Evolutionary conservation across 23 red algal species (phyloP), one percentile per base, ranked within the genome.

Genomic region (Gracilariopsis chorda): DNA sequence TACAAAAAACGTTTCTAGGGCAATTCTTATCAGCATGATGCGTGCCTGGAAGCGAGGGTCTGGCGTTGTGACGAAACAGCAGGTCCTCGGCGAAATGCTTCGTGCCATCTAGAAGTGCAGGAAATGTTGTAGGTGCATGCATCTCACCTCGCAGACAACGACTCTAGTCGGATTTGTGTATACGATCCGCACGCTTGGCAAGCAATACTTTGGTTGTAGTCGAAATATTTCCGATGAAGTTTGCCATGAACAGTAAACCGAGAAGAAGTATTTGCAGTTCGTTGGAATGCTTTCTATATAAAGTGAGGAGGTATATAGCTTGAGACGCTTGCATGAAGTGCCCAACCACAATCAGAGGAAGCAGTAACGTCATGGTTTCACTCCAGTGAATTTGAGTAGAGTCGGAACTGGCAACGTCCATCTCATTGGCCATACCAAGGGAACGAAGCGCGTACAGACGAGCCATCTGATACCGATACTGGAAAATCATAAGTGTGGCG

Each of bases 371-470:
- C 94, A 98, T 96, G 56, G 90, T 98, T 25, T 89, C 79, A 24
- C 84, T 87, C 93, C 93, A 98, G 84, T 98, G 96, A 35, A 96
- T 88, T 78, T 98, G 93, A 69, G 93, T 93, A 34, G 72, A 65
- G 60, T 98, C 96, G 10, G 93, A 94, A 89, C 92, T 98, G 6
- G 94, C 88, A 34, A 98, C 96, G 52, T 98, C 96, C 92, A 98
- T 86, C 47, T 98, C 96, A 55, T 94, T 87, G 19, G 84, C 96
- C 69, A 89, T 94, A 24, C 96, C 96, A 8, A 98, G 77, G 21
- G 96, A 95, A 30, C 96, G 93, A 32, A 96, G 86, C 19, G 96
- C 81, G 73, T 98, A 98, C 32, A 98, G 53, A 21, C 96, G 93
- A 42, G 96, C 93, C 88, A 98, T 95, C 75, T 98, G 96, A 70